Evolutionary conservation across 495 filamentous ascomycete genomes (phyloP), one percentile per base, ranked within the genome.

Genomic region (Amphirosellinia nigrospora): DNA sequence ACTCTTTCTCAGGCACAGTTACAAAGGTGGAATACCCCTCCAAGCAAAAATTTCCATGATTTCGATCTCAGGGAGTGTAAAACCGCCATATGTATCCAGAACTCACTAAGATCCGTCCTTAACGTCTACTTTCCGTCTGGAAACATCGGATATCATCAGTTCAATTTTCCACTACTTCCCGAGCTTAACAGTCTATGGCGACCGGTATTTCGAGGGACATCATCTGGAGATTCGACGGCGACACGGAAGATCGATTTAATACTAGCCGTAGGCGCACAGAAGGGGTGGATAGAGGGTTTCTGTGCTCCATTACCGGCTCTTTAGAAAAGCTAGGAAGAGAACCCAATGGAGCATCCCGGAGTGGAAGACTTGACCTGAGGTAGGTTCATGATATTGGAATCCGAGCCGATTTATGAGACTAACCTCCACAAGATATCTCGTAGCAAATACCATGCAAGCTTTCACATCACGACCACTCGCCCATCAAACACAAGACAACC

Each of bases 381-480:
- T 85, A 77, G 55, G 79, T 50, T 7, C 68, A 26, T 9, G 13
- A 15, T 38, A 46, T 19, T 30, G 30, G 34, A 28, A 30, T 23
- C 55, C 21, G 32, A 39, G 7, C 11, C 38, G 28, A 43, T 45
- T 34, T 30, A 9, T 21, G 28, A 59, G 11, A 55, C 70, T 74
- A 68, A 71, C 43, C 7, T 53, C 30, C 16, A 23, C 3, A 9
- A 85, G 83, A 61, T 81, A 78, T 43, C 79, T 86, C 39, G 82
- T 84, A 56, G 83, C 82, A n/a, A 83, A 73, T 58, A 79, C 80
- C 34, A 86, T 86, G 82, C 83, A 85, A 69, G 75, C 77, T 3
- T 84, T 82, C 70, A 85, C 83, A 21, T 72, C 78, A 15, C 81
- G 82, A 62, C 82, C 82, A 0, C 65, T 84, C 21, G 66, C 81